These are phyloP conservation scores for Calonectria fujianensis DNA, from an alignment of 2,329 filamentous ascomycete species.

Conservation along the genomic window DNA sequence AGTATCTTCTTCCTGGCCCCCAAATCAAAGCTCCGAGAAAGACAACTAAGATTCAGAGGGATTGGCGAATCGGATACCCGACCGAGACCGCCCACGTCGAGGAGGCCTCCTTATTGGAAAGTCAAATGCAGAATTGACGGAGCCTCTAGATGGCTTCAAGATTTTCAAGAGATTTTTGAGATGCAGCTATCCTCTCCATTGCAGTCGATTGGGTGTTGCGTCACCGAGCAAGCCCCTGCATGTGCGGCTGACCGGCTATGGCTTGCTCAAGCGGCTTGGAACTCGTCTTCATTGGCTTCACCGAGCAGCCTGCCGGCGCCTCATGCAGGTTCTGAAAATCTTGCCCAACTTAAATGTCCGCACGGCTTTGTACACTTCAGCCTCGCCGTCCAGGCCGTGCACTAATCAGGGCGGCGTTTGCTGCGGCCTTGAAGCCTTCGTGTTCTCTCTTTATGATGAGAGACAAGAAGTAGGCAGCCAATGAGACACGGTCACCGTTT, in stretches of 20 bases:
- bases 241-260: slow-evolving; percentile 5
- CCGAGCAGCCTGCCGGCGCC: background rate
- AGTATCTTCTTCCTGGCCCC: background rate
- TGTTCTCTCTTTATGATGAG: background rate
- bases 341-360: background rate
- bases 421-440: background rate
- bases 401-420: background rate
- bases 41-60: background rate
- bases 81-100: background rate
- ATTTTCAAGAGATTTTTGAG: background rate
- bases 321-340: background rate
- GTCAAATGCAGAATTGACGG: background rate
- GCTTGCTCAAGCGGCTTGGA: background rate
- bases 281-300: background rate
- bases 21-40: background rate
- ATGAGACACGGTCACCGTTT: background rate
- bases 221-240: background rate
- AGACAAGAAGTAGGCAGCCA: background rate
- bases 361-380: background rate
- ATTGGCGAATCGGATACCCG: background rate
- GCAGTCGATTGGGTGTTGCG: background rate
- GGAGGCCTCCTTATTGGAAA: background rate
- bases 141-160: background rate
- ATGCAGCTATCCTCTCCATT: too few relatives aligned
- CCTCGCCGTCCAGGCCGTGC: background rate